Percentiles rank a stretch among this genome's conserved stretches.
These are phyloP conservation scores for Collybia nuda DNA, from an alignment of 768 basidiomycete genomes.

Conservation along the genomic window DNA sequence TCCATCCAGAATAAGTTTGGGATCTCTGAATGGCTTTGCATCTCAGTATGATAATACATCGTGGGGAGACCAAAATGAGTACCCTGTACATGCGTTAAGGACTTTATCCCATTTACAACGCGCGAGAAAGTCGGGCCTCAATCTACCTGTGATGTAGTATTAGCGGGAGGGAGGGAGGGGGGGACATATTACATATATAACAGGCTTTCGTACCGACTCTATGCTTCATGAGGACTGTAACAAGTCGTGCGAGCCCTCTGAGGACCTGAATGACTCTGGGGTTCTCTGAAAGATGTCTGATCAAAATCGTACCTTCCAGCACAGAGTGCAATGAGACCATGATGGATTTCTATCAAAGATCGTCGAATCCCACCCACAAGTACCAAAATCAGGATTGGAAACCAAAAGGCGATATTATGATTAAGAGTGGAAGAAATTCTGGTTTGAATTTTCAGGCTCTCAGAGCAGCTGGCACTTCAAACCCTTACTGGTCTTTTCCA, in stretches of 20 bases:
- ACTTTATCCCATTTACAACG: constrained; percentile 61
- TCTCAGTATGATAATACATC: not conserved
- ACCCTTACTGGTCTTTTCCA: constrained; percentile 45
- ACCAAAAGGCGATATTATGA: constrained; percentile 41
- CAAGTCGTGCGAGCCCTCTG: constrained; percentile 42
- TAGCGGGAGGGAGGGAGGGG: no score
- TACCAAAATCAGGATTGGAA: constrained; percentile 42
- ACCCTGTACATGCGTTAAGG: constrained; percentile 57
- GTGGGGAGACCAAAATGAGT: constrained; percentile 2
- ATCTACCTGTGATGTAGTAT: constrained; percentile 32
- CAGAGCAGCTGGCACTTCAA: no score
- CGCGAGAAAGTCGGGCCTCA: constrained; percentile 67
- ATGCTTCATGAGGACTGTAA: constrained; percentile 56
- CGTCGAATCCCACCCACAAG: constrained; percentile 35
- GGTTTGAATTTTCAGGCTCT: not conserved
- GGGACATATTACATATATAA: constrained; percentile 7
- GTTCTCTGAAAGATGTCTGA: constrained; percentile 1
- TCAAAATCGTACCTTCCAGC: constrained; percentile 33
- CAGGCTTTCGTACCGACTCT: constrained; percentile 42
- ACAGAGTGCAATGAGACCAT: constrained; percentile 52
- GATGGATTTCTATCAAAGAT: constrained; percentile 55
- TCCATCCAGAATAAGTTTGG: constrained; percentile 39
- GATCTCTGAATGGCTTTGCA: no score
- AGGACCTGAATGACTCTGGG: constrained; percentile 4
- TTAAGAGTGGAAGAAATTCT: constrained; percentile 53